A percentile compares a stretch with the other conserved stretches of the same genome.
Evolutionary conservation across 805 yeast genomes (phyloP).

Genomic region (Candida silvatica): DNA sequence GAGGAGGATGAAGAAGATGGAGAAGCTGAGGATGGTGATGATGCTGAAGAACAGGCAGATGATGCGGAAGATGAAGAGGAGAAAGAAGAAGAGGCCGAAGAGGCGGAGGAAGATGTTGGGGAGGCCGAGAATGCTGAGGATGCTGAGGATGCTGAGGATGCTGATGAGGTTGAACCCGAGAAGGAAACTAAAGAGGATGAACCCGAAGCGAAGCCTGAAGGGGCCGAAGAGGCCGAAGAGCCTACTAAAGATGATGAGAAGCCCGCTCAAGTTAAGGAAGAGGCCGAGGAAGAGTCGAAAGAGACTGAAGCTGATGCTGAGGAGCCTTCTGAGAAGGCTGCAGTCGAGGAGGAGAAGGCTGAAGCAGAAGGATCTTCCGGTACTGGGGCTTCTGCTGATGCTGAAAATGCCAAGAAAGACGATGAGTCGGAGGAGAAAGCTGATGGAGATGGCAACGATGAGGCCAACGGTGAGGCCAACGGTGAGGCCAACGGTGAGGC

Average conservation of each 20-base stretch:
- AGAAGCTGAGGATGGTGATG: constrained; percentile 16
- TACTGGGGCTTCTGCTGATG: constrained; percentile 22
- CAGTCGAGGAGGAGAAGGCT: constrained; percentile 2
- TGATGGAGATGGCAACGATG: constrained; percentile 14
- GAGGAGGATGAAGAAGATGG: constrained; percentile 3
- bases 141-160: constrained; percentile 7
- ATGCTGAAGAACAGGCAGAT: constrained; percentile 1
- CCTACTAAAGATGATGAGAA: constrained; percentile 7
- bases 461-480: constrained; percentile 6
- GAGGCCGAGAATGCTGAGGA: constrained; percentile 1
- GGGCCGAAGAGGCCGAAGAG: constrained; percentile 1
- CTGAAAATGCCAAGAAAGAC: constrained; percentile 13
- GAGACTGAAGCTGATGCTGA: neutral
- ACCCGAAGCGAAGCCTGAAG: neutral
- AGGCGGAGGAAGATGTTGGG: constrained; percentile 17
- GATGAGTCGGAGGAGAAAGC: constrained; percentile 1
- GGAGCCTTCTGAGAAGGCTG: constrained; percentile 9
- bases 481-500: neutral
- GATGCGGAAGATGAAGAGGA: constrained; percentile 5
- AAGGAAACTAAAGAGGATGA: constrained; percentile 20
- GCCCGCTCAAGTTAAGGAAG: constrained; percentile 13
- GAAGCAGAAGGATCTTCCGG: constrained; percentile 11
- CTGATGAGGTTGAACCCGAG: constrained; percentile 25
- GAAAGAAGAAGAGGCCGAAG: constrained; percentile 9
- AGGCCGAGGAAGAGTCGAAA: constrained; percentile 9